Conservation (phyloP, 306 rosid species). For the Coriaria nepalensis region DNA sequence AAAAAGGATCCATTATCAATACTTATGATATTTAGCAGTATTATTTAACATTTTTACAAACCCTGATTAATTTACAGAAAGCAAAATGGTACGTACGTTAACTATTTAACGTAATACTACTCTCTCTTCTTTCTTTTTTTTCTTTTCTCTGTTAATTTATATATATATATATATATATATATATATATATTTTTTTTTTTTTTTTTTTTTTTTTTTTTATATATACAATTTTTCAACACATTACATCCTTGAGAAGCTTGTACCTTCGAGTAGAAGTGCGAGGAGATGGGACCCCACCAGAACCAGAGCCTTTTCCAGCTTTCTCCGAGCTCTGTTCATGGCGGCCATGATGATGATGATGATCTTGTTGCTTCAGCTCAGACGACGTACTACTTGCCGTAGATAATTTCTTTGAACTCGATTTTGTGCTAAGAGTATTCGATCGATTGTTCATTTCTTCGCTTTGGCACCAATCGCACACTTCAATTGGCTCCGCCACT, state of each 20-base stretch:
- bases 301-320: slow-evolving; percentile 32
- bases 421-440: too few relatives aligned
- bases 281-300: slow-evolving; percentile 58
- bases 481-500: slow-evolving; percentile 33
- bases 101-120: too few relatives aligned
- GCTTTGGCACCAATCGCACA: slow-evolving; percentile 89
- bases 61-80: too few relatives aligned
- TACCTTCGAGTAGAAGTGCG: slow-evolving; percentile 77
- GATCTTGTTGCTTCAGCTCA: slow-evolving; percentile 37
- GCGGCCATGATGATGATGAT: slow-evolving; percentile 44
- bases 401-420: slow-evolving; percentile 28
- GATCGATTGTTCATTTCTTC: slow-evolving; percentile 34
- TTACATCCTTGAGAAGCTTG: slow-evolving; percentile 99
- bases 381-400: slow-evolving; percentile 4
- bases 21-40: too few relatives aligned
- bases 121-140: too few relatives aligned
- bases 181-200: too few relatives aligned
- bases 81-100: too few relatives aligned
- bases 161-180: too few relatives aligned
- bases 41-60: too few relatives aligned
- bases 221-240: slow-evolving; percentile 58
- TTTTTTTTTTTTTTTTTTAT: too few relatives aligned
- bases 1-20: too few relatives aligned
- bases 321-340: slow-evolving; percentile 14
- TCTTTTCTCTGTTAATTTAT: too few relatives aligned